These are phyloP conservation scores for Malassezia restricta DNA, from an alignment of 1,284 basidiomycete genomes.

Conservation along the genomic window DNA sequence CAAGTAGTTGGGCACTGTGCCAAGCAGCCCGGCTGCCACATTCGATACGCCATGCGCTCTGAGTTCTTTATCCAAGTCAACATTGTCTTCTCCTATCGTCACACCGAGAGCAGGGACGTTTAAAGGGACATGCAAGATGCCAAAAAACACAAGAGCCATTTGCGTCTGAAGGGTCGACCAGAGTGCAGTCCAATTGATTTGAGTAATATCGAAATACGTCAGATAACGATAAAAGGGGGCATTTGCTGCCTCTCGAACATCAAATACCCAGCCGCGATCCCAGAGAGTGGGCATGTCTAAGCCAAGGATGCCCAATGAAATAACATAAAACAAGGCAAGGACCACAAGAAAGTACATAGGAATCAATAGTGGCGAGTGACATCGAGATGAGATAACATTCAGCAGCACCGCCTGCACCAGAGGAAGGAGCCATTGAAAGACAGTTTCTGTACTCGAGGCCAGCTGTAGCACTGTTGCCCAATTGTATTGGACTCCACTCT, in stretches of 20 bases:
- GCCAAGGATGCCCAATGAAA: conserved; percentile 56
- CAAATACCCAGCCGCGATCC: conserved; percentile 73
- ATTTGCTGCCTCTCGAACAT: conserved; percentile 52
- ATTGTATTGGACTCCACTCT: conserved; percentile 64
- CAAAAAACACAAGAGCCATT: conserved; percentile 63
- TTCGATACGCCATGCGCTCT: conserved; percentile 89
- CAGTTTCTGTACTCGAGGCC: conserved; percentile 50
- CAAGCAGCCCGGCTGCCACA: conserved; percentile 63
- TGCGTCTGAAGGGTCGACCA: conserved; percentile 48
- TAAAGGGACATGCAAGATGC: conserved; percentile 68
- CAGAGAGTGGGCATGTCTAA: conserved; percentile 59
- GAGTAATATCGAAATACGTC: conserved; percentile 42
- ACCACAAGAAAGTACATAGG: conserved; percentile 76
- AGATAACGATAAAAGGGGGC: conserved; percentile 44
- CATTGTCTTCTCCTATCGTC: conserved; percentile 73
- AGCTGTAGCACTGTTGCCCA: conserved; percentile 54
- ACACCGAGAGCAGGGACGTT: conserved; percentile 77
- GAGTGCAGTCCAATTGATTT: conserved; percentile 39
- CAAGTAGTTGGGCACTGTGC: conserved; percentile 58
- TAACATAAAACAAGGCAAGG: conserved; percentile 69
- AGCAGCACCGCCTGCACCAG: conserved; percentile 65
- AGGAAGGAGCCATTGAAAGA: conserved; percentile 64
- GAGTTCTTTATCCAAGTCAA: conserved; percentile 84
- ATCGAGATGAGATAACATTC: conserved; percentile 66
- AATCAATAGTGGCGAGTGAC: conserved; percentile 79